Evolutionary conservation across 202 grass and related monocot genomes (phyloP), one percentile per base, ranked within the genome.

Genomic region (Sporobolus alterniflorus): DNA sequence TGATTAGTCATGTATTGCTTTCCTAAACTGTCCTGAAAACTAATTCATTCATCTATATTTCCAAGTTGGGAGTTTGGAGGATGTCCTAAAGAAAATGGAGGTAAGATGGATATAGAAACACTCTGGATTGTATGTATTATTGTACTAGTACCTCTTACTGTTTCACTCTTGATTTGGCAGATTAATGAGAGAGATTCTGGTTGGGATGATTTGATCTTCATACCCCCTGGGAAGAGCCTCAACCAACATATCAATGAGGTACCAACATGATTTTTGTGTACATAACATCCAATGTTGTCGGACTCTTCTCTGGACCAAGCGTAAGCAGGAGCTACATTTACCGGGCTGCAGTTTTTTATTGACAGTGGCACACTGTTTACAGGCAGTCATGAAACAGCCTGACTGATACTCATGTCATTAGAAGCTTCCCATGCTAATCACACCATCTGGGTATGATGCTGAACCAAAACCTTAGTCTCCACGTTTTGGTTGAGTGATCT

Each of bases 11-110:
- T 33, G 21, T 44, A 28, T 69, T 75, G 32, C 16, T 88, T 77
- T 26, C 13, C 34, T 75, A 61, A 60, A 33, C 32, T 69, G 11
- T 77, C n/a, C 69, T 30, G 71, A 64, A 18, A 24, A 56, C 9
- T 50, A 42, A 12, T 72, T 29, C n/a, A 9, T 31, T 12, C 25
- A 48, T 54, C 9, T 74, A 33, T 56, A 17, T 70, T 70, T 94
- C 59, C 42, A 96, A 91, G 96, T 99, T 55, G 96, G 96, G 26
- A 96, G 93, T 92, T 90, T 99, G 80, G 96, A 99, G 77, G 91
- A 99, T 57, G 91, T 96, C 59, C 72, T 99, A 50, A 99, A 92
- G 86, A 99, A 96, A 95, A 99, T 94, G 96, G 96, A 96, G 93
- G 96, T 95, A 81, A 65, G 69, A 75, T 74, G 21, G 69, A 72